Conservation (phyloP, 495 filamentous ascomycete species). For the Penicillium macrosclerotiorum region DNA sequence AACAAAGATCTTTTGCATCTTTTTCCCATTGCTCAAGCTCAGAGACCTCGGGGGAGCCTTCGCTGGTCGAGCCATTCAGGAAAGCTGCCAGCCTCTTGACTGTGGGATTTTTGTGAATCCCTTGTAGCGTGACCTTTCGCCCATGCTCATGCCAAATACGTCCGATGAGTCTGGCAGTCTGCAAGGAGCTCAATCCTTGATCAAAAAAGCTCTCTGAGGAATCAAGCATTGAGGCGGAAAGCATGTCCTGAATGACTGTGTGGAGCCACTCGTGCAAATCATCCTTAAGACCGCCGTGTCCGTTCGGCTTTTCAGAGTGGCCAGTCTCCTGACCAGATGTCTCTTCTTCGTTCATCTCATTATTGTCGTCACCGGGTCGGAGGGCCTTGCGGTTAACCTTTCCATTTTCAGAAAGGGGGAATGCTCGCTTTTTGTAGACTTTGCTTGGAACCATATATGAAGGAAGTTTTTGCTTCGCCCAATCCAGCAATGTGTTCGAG, state of each 20-base stretch:
- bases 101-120: slow-evolving; percentile 9
- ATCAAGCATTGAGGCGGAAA: background rate
- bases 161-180: slow-evolving; percentile 8
- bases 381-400: no score
- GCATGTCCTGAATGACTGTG: slow-evolving; percentile 3
- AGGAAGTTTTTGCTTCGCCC: no score
- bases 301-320: no score
- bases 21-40: slow-evolving; percentile 7
- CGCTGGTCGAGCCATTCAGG: background rate
- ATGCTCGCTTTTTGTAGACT: no score
- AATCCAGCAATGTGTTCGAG: no score
- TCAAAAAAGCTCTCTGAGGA: slow-evolving; percentile 7
- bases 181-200: slow-evolving; percentile 11
- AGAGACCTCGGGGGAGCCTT: slow-evolving; percentile 4
- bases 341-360: no score
- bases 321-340: no score
- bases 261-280: no score
- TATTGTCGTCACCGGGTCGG: no score
- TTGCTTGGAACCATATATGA: no score
- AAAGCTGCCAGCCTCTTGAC: background rate
- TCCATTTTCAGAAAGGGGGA: no score
- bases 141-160: slow-evolving; percentile 3
- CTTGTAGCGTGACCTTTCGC: slow-evolving; percentile 5
- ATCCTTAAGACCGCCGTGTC: no score
- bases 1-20: slow-evolving; percentile 11